Conservation (phyloP, 2,329 filamentous ascomycete species). For the Colletotrichum echinochloae region DNA sequence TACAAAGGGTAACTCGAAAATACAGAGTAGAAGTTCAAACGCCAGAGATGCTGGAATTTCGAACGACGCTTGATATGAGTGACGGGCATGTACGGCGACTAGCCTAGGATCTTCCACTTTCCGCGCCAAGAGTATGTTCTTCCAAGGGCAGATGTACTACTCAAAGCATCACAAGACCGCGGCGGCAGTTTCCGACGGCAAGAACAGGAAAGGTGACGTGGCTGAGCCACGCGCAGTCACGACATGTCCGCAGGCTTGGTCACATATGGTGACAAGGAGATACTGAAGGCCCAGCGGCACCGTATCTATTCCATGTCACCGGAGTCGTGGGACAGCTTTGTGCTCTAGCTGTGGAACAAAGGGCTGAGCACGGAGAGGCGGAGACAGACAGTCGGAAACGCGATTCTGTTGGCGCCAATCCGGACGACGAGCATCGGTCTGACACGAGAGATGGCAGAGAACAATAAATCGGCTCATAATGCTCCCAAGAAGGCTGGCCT, state of each 20-base stretch:
- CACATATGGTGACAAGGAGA: conserved; percentile 58
- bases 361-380: conserved; percentile 61
- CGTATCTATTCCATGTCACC: conserved; percentile 62
- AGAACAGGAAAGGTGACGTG: conserved; percentile 58
- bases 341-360: conserved; percentile 52
- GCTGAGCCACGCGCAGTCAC: conserved; percentile 61
- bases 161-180: conserved; percentile 57
- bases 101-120: conserved; percentile 54
- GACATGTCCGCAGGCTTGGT: conserved; percentile 64
- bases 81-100: conserved; percentile 58
- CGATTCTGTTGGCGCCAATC: conserved; percentile 59
- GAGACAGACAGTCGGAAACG: conserved; percentile 62
- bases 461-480: conserved; percentile 57
- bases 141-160: conserved; percentile 58
- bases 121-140: conserved; percentile 53
- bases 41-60: too few species aligned
- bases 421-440: conserved; percentile 57
- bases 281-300: conserved; percentile 66
- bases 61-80: conserved; percentile 60
- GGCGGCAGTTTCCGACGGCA: conserved; percentile 44
- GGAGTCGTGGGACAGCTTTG: conserved; percentile 55
- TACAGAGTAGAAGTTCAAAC: conserved; percentile 54
- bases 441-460: conserved; percentile 54
- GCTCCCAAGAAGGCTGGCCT: conserved; percentile 62
- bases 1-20: conserved; percentile 53